phyloP scores from a whole-genome alignment of 331 rosid genomes.

The Stylosanthes scabra region DNA sequence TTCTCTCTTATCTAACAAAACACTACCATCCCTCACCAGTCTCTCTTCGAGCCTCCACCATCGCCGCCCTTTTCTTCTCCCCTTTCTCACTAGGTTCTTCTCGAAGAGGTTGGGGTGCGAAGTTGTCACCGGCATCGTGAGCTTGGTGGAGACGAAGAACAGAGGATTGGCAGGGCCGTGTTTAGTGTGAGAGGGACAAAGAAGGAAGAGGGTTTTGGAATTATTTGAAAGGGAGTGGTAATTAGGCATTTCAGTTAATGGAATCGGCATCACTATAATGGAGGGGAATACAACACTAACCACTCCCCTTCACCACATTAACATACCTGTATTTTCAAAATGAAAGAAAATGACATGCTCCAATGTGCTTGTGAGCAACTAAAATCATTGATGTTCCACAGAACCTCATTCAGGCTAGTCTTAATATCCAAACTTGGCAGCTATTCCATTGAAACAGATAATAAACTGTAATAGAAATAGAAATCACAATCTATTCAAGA shows the following conservation, averaged over 20 bases:
- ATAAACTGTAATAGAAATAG: conserved; percentile 15
- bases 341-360: conserved; percentile 5
- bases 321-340: background rate
- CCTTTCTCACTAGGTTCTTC: too few species aligned
- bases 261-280: conserved; percentile 17
- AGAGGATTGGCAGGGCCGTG: too few species aligned
- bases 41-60: too few species aligned
- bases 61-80: too few species aligned
- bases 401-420: conserved; percentile 8
- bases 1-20: too few species aligned
- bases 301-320: conserved; percentile 13
- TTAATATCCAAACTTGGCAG: conserved; percentile 17
- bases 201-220: background rate
- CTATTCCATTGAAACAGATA: conserved; percentile 11
- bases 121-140: too few species aligned
- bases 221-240: conserved; percentile 13
- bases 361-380: conserved; percentile 17
- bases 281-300: conserved; percentile 23
- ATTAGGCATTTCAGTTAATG: conserved; percentile 22
- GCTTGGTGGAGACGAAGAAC: too few species aligned
- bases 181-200: too few species aligned
- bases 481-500: conserved; percentile 44
- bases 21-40: too few species aligned
- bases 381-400: conserved; percentile 8
- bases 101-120: too few species aligned